Base-by-base conservation (phyloP, 768 basidiomycete genomes). In the Rhodosporidiobolus odoratus region DNA sequence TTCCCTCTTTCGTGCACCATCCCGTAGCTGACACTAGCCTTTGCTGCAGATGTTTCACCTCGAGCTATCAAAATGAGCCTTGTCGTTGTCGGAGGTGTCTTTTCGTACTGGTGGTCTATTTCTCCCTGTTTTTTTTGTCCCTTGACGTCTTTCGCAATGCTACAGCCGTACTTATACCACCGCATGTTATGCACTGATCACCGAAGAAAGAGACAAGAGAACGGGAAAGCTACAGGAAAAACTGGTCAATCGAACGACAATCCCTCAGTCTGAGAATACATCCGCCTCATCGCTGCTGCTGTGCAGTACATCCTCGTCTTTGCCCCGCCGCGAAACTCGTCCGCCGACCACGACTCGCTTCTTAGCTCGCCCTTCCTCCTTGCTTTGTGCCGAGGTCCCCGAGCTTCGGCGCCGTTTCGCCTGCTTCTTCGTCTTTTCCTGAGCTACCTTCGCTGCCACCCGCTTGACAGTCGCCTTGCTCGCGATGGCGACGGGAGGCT, bases 211-310 rank as follows among this genome's bases (percentile, higher is more conserved):
- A 21, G 43, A 43, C 43, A 43, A 43, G 21, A n/a, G n/a, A n/a
- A n/a, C n/a, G n/a, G n/a, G 13, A 43, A 43, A 21, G 43, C 43
- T 43, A 43, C 43, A n/a, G n/a, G n/a, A n/a, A n/a, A n/a, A n/a
- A n/a, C n/a, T n/a, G n/a, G n/a, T n/a, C 43, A 23, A 45, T 45
- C 12, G 43, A 23, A 13, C 43, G 43, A 45, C 43, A 45, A 45
- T 12, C 50, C 16, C 15, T 52, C 50, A 54, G 30, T 56, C 54
- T 16, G 54, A 56, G 15, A 56, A 56, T 5, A 56, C 54, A 37
- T 56, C 54, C 54, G 9, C 54, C 54, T 53, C 52, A n/a, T 34
- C 53, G 16, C 53, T 34, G 53, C 53, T 54, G 30, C 53, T 54
- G 16, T 52, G n/a, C 16, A 13, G n/a, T 6, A 6, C 50, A 45